phyloP scores from a whole-genome alignment of 2,329 filamentous ascomycete species.

The Gyromitra esculenta region DNA sequence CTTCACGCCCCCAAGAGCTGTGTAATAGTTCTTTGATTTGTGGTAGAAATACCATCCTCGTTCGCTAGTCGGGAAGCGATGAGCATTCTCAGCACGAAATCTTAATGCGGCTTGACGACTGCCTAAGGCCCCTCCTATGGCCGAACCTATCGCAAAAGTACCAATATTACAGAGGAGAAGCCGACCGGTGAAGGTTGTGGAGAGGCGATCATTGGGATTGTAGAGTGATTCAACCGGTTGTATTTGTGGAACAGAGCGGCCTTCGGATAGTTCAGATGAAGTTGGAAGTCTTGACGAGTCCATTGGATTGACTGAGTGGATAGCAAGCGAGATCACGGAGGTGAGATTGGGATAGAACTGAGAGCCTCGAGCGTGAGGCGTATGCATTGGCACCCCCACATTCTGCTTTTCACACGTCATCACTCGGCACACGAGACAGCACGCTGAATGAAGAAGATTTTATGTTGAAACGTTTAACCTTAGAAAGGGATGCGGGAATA shows the following conservation, averaged over 20 bases:
- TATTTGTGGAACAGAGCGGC: constrained; percentile 10
- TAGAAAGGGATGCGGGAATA: too few relatives aligned
- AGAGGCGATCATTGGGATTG: constrained; percentile 55
- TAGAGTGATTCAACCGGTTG: constrained; percentile 23
- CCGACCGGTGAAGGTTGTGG: constrained; percentile 36
- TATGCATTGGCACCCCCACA: not conserved
- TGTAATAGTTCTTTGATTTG: constrained; percentile 95
- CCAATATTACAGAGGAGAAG: constrained; percentile 43
- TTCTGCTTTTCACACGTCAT: constrained; percentile 5
- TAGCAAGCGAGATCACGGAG: constrained; percentile 1
- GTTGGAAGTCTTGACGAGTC: constrained; percentile 19
- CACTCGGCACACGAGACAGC: not conserved
- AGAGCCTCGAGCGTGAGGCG: constrained; percentile 2
- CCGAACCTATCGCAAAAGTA: constrained; percentile 29
- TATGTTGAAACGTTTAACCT: not conserved
- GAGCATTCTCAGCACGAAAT: constrained; percentile 95
- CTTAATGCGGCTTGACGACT: constrained; percentile 78
- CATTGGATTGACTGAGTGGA: constrained; percentile 21
- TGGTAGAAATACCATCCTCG: constrained; percentile 98
- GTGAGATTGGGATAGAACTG: constrained; percentile 2
- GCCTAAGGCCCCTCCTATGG: constrained; percentile 76
- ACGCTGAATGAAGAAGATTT: not conserved
- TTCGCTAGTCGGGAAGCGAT: constrained; percentile 83
- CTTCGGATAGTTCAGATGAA: not conserved
- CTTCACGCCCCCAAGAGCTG: constrained; percentile 77